Base-by-base conservation (phyloP, 768 basidiomycete genomes). In the Lactarius akahatsu region DNA sequence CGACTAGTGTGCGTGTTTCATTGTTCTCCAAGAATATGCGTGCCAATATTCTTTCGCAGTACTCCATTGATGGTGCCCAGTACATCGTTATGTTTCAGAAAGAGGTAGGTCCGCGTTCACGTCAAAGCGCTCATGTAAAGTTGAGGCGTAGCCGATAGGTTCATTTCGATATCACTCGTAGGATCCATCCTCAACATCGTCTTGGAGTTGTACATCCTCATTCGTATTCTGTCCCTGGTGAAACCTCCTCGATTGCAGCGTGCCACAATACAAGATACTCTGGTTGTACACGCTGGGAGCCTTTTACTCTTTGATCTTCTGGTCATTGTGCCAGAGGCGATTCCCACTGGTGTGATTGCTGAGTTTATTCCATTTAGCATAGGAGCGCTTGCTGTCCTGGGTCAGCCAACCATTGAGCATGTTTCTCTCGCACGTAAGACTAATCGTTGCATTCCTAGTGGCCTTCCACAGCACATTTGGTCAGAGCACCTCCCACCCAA, bases 301-400 rank as follows among this genome's bases (percentile, higher is more conserved):
- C 76, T 84, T n/a, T 56, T 83, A 34, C 52, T 81, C 10, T 73
- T 82, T 2, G 81, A 83, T 43, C 62, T 81, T 18, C 63, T 81
- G n/a, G 78, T 77, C 2, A 62, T 81, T 41, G 78, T 77, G 3
- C 80, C 81, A 32, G 71, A 73, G 45, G 74, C 76, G 16, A 71
- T 73, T 5, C 65, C 69, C 45, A 78, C 79, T n/a, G 77, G 74
- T 56, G 64, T 78, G 10, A 55, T 82, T 6, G 79, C 74, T 0
- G 77, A 81, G 41, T 80, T 79, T 56, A 66, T 83, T 20, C 80
- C 81, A 1, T 80, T 78, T 66, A 77, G 78, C 63, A 67, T 82
- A 23, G 80, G 79, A 32, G 74, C 79, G 9, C 61, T 83, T 13
- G 64, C 78, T 23, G 81, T 82, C 23, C 71, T 83, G 18, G 72